Percentiles rank a stretch among this genome's conserved stretches.
phyloP scores from a whole-genome alignment of 2,329 filamentous ascomycete species.

The Claviceps lovelessii region DNA sequence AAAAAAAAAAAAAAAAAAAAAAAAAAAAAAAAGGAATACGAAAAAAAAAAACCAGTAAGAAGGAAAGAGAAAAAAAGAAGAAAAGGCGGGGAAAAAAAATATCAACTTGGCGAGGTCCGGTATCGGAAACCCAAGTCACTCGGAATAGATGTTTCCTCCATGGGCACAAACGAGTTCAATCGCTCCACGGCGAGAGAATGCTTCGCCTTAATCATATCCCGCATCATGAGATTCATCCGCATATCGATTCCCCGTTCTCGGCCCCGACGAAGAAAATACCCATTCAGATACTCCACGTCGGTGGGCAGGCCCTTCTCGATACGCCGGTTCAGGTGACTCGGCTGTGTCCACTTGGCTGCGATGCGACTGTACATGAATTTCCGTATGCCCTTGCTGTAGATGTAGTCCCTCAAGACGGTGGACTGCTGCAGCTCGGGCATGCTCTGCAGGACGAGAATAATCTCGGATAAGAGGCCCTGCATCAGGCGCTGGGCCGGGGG shows the following conservation, averaged over 20 bases:
- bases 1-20: too few relatives aligned
- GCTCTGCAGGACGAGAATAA: conserved; percentile 52
- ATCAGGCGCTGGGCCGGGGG: conserved; percentile 50
- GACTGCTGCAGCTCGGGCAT: conserved; percentile 60
- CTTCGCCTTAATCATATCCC: conserved; percentile 61
- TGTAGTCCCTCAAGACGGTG: conserved; percentile 38
- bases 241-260: conserved; percentile 58
- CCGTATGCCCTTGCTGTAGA: conserved; percentile 47
- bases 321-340: conserved; percentile 54
- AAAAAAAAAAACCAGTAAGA: not conserved
- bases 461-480: conserved; percentile 59
- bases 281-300: conserved; percentile 76
- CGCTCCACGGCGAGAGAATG: conserved; percentile 21
- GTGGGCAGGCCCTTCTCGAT: conserved; percentile 47
- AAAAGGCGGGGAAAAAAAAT: rapidly evolving
- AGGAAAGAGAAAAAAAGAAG: too few relatives aligned
- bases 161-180: conserved; percentile 18
- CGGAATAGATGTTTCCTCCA: conserved; percentile 21
- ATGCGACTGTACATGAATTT: conserved; percentile 34
- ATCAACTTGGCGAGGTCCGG: conserved; percentile 4
- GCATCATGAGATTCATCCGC: conserved; percentile 57
- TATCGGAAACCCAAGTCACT: conserved; percentile 13
- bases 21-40: not conserved
- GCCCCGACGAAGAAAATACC: conserved; percentile 67
- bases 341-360: conserved; percentile 29